Evolutionary conservation across 805 yeast species (phyloP).

Genomic region (Cyberlindnera mycetangii): DNA sequence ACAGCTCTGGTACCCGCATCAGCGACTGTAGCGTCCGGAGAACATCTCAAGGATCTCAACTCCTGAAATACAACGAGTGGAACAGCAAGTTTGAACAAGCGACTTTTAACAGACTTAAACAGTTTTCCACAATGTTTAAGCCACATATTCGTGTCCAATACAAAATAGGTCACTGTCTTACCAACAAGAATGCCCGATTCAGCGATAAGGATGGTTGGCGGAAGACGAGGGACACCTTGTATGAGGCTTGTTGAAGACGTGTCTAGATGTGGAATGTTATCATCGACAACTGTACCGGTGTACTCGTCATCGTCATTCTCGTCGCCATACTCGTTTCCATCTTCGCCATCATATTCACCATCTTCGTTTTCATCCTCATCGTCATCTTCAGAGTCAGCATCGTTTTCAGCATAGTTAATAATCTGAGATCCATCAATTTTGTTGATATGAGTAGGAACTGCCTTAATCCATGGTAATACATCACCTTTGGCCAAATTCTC

Average conservation of each 20-base stretch:
- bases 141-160: conserved; percentile 80
- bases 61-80: conserved; percentile 81
- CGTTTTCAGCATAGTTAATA: conserved; percentile 14
- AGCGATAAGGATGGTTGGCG: conserved; percentile 11
- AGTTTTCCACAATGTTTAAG: conserved; percentile 75
- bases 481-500: conserved; percentile 2
- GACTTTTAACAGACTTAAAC: conserved; percentile 62
- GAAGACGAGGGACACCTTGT: background rate
- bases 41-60: conserved; percentile 63
- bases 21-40: conserved; percentile 68
- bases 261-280: background rate
- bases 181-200: conserved; percentile 18
- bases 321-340: no score
- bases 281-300: background rate
- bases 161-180: conserved; percentile 22
- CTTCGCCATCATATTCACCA: background rate
- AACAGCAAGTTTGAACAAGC: conserved; percentile 56
- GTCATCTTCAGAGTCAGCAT: conserved; percentile 16
- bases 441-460: background rate
- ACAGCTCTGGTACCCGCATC: conserved; percentile 83
- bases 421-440: background rate
- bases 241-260: background rate
- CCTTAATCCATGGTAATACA: conserved; percentile 11
- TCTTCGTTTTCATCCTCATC: conserved; percentile 3
- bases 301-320: conserved; percentile 2